Evolutionary conservation across 331 rosid genomes (phyloP).

Genomic region (Stylosanthes scabra): DNA sequence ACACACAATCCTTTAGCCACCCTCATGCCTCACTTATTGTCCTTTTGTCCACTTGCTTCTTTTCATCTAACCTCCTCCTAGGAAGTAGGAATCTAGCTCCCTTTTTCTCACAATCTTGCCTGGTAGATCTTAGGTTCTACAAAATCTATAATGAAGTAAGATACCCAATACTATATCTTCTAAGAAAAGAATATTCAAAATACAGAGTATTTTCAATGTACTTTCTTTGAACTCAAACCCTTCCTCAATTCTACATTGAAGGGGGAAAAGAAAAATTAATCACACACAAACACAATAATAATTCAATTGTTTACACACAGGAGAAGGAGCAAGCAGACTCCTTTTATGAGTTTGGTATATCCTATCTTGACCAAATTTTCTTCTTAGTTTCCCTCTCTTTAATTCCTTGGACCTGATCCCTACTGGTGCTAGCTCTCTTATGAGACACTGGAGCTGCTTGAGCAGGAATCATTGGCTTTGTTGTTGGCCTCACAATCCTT

Average conservation of each 20-base stretch:
- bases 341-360: background rate
- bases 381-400: constrained; percentile 76
- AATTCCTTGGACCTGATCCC: constrained; percentile 69
- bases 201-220: no score
- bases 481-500: constrained; percentile 55
- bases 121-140: no score
- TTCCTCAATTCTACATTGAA: no score
- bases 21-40: constrained; percentile 34
- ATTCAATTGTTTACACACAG: no score
- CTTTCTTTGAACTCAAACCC: no score
- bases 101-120: background rate
- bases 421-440: constrained; percentile 73
- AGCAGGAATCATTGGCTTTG: constrained; percentile 52
- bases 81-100: no score
- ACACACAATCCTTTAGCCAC: background rate
- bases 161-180: no score
- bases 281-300: no score
- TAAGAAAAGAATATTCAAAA: no score
- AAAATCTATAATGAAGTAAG: no score
- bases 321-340: constrained; percentile 28
- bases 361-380: constrained; percentile 79
- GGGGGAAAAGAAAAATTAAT: no score
- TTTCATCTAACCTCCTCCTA: background rate
- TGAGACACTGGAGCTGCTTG: constrained; percentile 67
- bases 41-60: constrained; percentile 30